Evolutionary conservation across 108 stramenopile genomes (phyloP).

Genomic region (Cylindrotheca fusiformis): DNA sequence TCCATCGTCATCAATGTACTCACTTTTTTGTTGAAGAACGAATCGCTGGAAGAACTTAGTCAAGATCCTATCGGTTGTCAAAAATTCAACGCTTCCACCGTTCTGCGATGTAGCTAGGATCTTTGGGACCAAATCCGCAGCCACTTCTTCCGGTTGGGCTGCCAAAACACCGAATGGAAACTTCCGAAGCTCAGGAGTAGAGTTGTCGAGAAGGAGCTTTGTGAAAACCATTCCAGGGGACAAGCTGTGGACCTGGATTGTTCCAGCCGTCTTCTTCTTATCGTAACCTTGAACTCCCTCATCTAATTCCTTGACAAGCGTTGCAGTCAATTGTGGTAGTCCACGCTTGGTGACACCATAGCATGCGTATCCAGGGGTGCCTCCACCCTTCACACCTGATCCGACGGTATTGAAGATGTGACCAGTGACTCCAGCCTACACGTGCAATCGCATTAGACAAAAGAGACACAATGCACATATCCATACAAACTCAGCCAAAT

Average conservation of each 20-base stretch:
- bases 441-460: too few relatives aligned
- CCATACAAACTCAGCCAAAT: too few relatives aligned
- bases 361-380: constrained; percentile 90
- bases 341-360: constrained; percentile 93
- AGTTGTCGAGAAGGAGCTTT: constrained; percentile 84
- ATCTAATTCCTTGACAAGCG: constrained; percentile 81
- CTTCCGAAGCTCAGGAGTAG: constrained; percentile 89
- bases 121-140: constrained; percentile 88
- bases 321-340: constrained; percentile 84
- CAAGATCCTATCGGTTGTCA: constrained; percentile 85
- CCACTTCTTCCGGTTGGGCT: constrained; percentile 90
- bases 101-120: constrained; percentile 63
- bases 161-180: constrained; percentile 92
- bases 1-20: constrained; percentile 92
- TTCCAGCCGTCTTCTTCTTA: constrained; percentile 70
- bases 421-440: constrained; percentile 64
- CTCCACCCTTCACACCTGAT: constrained; percentile 88
- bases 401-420: constrained; percentile 93
- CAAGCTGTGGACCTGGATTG: constrained; percentile 80
- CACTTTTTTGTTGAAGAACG: constrained; percentile 83
- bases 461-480: too few relatives aligned
- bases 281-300: constrained; percentile 89
- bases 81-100: constrained; percentile 82
- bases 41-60: constrained; percentile 89
- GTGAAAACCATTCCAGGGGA: constrained; percentile 95